Evolutionary conservation across 306 rosid genomes (phyloP).

Genomic region (Abrus precatorius): DNA sequence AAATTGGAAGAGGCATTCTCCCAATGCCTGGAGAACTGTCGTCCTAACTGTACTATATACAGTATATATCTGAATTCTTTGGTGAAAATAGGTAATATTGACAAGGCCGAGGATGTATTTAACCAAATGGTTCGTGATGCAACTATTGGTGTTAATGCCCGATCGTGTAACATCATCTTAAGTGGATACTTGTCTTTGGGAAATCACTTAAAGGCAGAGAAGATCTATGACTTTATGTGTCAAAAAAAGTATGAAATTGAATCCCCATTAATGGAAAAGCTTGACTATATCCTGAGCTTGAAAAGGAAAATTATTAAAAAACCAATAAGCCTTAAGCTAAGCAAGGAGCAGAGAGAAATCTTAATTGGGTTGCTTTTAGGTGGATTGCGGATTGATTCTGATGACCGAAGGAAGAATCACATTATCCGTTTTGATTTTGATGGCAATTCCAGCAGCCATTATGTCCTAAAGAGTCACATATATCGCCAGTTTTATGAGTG

Average conservation of each 20-base stretch:
- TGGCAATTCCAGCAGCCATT: constrained; percentile 59
- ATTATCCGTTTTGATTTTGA: constrained; percentile 72
- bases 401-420: constrained; percentile 76
- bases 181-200: constrained; percentile 78
- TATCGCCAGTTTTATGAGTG: constrained; percentile 80
- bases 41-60: constrained; percentile 73
- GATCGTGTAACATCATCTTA: constrained; percentile 86
- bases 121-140: constrained; percentile 62
- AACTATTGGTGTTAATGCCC: constrained; percentile 71
- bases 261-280: constrained; percentile 70
- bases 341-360: constrained; percentile 88
- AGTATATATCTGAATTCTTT: constrained; percentile 85
- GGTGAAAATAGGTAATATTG: constrained; percentile 77
- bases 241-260: constrained; percentile 80
- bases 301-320: constrained; percentile 64
- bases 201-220: constrained; percentile 75
- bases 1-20: constrained; percentile 74
- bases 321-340: constrained; percentile 74
- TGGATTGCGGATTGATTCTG: constrained; percentile 82
- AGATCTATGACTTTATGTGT: constrained; percentile 80
- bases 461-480: constrained; percentile 71
- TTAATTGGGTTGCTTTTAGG: constrained; percentile 88
- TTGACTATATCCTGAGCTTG: constrained; percentile 80
- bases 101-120: constrained; percentile 83
- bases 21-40: constrained; percentile 79